phyloP scores from a whole-genome alignment of 2,329 filamentous ascomycete species.

The Paraconiothyrium sp. region DNA sequence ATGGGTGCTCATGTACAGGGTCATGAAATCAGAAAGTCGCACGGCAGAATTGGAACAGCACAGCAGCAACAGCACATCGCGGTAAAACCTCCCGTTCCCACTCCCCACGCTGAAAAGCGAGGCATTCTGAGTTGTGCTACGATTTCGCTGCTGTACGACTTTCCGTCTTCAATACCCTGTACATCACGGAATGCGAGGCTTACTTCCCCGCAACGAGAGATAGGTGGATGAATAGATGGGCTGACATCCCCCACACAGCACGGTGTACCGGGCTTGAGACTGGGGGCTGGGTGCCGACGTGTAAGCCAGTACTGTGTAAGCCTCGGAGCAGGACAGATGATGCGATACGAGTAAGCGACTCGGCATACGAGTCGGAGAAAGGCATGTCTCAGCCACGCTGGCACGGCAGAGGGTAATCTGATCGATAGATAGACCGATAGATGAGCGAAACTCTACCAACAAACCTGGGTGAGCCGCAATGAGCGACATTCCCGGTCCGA shows the following conservation, averaged over 20 bases:
- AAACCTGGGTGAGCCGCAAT: not conserved
- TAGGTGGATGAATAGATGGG: not conserved
- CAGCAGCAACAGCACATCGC: too few species aligned
- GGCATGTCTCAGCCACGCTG: not conserved
- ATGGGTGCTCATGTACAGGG: too few species aligned
- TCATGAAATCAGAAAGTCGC: too few species aligned
- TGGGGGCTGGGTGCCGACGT: too few species aligned
- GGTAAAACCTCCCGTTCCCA: too few species aligned
- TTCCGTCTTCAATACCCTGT: not conserved
- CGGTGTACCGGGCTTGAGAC: too few species aligned
- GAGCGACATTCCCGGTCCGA: not conserved
- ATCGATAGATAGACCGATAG: too few species aligned
- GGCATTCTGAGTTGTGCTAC: too few species aligned
- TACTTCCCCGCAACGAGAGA: not conserved
- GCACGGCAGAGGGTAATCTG: not conserved
- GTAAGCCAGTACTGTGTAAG: too few species aligned
- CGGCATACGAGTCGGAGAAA: not conserved
- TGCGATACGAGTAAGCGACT: not conserved
- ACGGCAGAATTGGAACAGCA: too few species aligned
- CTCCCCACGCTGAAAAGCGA: too few species aligned
- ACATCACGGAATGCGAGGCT: not conserved
- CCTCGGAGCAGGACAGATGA: not conserved
- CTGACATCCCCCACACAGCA: not conserved
- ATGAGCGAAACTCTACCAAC: too few species aligned
- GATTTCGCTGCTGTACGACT: not conserved